phyloP scores from a whole-genome alignment of 176 grass and related monocot genomes.

The Triticum monococcum region DNA sequence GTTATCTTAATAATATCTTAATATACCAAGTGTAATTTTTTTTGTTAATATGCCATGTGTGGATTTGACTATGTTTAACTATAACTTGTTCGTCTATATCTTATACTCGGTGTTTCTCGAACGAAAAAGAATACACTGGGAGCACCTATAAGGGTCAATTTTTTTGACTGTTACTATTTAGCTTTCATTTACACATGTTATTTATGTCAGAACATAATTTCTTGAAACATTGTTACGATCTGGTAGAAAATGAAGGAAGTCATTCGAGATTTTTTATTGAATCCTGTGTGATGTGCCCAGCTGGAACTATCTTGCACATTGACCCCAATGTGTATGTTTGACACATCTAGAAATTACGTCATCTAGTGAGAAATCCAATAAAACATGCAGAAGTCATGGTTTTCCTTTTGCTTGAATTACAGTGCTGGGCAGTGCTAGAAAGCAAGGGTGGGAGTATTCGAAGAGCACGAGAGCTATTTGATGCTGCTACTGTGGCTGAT shows the following conservation, averaged over 20 bases:
- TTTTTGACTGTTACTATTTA: not conserved
- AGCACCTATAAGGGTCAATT: not conserved
- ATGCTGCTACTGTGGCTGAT: conserved; percentile 92
- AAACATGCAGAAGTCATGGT: not conserved
- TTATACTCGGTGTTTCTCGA: not conserved
- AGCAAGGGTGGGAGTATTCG: conserved; percentile 76
- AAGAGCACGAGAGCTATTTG: conserved; percentile 90
- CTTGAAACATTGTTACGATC: not conserved
- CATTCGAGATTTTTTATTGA: not conserved
- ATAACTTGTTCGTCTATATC: not conserved
- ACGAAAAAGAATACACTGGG: not conserved
- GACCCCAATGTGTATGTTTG: not conserved
- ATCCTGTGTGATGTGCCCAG: not conserved
- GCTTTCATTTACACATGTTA: not conserved
- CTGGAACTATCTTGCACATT: not conserved
- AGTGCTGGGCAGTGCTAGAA: conserved; percentile 99
- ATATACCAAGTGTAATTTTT: too few species aligned
- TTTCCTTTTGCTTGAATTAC: conserved; percentile 32
- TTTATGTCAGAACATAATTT: not conserved
- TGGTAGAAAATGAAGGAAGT: not conserved
- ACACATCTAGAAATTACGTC: not conserved
- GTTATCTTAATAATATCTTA: not conserved
- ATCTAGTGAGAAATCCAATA: conserved; percentile 18
- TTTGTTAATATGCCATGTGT: not conserved
- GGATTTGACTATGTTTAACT: not conserved